Percentiles rank a stretch among this genome's conserved stretches.
Evolutionary conservation across 2,329 filamentous ascomycete genomes (phyloP).

Genomic region (Venturia aucupariae): DNA sequence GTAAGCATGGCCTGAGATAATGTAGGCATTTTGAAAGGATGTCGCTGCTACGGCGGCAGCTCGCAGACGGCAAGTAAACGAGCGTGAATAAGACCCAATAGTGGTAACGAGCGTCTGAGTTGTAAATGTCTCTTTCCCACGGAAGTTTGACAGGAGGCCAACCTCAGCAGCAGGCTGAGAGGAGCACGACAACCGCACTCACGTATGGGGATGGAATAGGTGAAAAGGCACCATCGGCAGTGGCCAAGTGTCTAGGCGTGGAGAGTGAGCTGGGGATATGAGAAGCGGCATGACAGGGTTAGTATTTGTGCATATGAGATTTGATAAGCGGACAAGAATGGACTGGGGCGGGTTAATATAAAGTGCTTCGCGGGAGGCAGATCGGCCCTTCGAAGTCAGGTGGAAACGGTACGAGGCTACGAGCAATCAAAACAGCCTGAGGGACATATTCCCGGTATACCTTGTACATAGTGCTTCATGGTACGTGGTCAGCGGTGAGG

Average conservation of each 20-base stretch:
- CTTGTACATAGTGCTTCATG: too few relatives aligned
- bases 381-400: background rate
- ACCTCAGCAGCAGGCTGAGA: conserved; percentile 1
- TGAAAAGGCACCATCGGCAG: background rate
- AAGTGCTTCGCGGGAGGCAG: background rate
- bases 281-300: background rate
- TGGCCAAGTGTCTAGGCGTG: background rate
- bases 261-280: background rate
- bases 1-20: background rate
- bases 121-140: background rate
- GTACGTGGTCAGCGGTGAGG: background rate
- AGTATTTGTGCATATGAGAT: background rate
- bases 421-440: too few relatives aligned
- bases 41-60: background rate
- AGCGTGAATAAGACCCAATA: background rate
- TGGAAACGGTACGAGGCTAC: too few relatives aligned
- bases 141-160: background rate
- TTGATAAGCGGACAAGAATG: background rate
- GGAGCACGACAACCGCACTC: background rate
- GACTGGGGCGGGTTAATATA: conserved; percentile 4
- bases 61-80: background rate
- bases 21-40: background rate
- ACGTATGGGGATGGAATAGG: background rate
- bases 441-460: too few relatives aligned
- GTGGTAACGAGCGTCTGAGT: background rate